A percentile compares a stretch with the other conserved stretches of the same genome.
These are phyloP conservation scores for Corynespora cassiicola DNA, from an alignment of 2,329 filamentous ascomycete genomes.

Conservation along the genomic window DNA sequence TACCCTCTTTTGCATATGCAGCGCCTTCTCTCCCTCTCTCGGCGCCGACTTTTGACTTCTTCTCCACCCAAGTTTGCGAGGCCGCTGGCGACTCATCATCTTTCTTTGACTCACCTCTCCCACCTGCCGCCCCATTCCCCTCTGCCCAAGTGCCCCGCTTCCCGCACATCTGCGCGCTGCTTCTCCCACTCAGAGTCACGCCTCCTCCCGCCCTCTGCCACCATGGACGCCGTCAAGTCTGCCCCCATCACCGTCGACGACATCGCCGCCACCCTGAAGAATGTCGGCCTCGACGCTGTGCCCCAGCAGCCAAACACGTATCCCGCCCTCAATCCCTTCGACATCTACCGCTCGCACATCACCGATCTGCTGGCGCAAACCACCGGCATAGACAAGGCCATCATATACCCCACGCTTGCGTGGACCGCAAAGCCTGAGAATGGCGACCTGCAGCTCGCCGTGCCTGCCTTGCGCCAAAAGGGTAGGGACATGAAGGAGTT, in stretches of 20 bases:
- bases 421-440: constrained; percentile 83
- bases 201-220: constrained; percentile 26
- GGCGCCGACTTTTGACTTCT: constrained; percentile 32
- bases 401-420: constrained; percentile 77
- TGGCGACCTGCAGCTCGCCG: constrained; percentile 79
- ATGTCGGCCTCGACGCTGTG: constrained; percentile 46
- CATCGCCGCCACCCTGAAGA: constrained; percentile 42
- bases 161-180: constrained; percentile 9
- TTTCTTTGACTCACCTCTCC: constrained; percentile 36
- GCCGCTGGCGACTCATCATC: constrained; percentile 41
- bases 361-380: constrained; percentile 71
- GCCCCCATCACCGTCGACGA: constrained; percentile 40
- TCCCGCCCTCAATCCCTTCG: constrained; percentile 75
- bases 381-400: constrained; percentile 71
- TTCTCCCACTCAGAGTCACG: constrained; percentile 10
- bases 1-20: constrained; percentile 36
- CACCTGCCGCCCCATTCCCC: constrained; percentile 10
- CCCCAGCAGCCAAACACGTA: constrained; percentile 53
- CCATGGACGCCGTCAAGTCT: constrained; percentile 28
- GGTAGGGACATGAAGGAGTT: constrained; percentile 66
- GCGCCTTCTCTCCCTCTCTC: constrained; percentile 22
- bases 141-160: constrained; percentile 7
- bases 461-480: constrained; percentile 80
- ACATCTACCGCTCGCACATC: constrained; percentile 81
- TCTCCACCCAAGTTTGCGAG: constrained; percentile 24